Base-by-base conservation (phyloP, 2,329 filamentous ascomycete species). In the Pseudogymnoascus sp. region DNA sequence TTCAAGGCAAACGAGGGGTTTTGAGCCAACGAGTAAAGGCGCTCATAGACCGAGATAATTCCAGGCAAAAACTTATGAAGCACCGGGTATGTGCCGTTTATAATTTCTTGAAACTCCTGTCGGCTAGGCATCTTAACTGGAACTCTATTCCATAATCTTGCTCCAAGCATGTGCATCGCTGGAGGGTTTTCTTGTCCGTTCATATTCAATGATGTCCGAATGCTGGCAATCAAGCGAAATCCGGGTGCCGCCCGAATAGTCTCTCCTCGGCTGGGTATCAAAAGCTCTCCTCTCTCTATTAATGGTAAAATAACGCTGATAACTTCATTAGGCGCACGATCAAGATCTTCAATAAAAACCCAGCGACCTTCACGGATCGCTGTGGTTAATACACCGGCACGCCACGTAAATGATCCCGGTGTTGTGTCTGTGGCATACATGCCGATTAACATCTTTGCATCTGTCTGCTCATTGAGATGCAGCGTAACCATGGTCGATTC, bases 291-390 rank as follows among this genome's bases (percentile, higher is more conserved):
- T 64, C 90, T 86, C 75, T 99, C 94, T 64, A 99, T 92, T 7
- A 99, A 81, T 8, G 95, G 94, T 26, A 99, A 80, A 29, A 99
- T 83, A 12, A 92, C 92, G 72, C 93, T 96, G 74, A 99, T 86
- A 58, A 99, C 90, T 74, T 99, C 94, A 67, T 91, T 93, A 4
- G 95, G 94, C 10, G 94, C 94, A 65, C 93, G 87, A 72, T 99
- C 92, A 41, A 99, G 81, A 74, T 99, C 95, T 74, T 99, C 95
- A 64, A 99, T 95, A 67, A 99, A 80, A 6, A 99, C 90, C 95
- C 94, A 99, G 70, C 93, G 84, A 14, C 94, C 95, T 78, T 99
- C 93, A 71, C 84, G 88, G 2, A 97, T 92, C 37, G 95, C 95
- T 31, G 91, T 96, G 0, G 94, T 97, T 68, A 99, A 78, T 19